Evolutionary conservation across 139 green algal species (phyloP), one percentile per base, ranked within the genome.

Genomic region (Zygnema cylindricum): DNA sequence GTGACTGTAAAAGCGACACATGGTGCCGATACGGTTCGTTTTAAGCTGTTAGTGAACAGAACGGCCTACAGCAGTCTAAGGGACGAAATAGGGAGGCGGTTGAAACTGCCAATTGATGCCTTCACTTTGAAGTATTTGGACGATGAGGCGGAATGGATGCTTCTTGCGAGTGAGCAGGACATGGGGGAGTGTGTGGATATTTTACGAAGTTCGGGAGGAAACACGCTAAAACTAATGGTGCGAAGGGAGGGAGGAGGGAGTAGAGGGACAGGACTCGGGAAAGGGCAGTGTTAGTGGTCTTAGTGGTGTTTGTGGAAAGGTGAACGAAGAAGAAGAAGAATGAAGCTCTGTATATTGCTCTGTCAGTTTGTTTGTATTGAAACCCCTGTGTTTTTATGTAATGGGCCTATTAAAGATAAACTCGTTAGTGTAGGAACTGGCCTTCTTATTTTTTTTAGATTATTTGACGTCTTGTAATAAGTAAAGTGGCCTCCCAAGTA

Each of bases 111-210:
- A 0, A 23, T 38, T 23, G 69, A 39, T 79, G 7, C 25, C 16
- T 38, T 88, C 41, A 69, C 63, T 1, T 39, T 88, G 36, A 89
- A 73, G 79, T 91, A 91, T 32, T 40, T 88, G 36, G 86, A 89
- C 36, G 78, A 91, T 16, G 86, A 88, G 35, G 79, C n/a, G 11
- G 7, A 88, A 77, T 91, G 81, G 78, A 73, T 85, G 54, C 35
- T 91, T 36, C 86, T 91, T 22, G 55, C 78, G 22, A 89, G 42
- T 43, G 55, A 91, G 78, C 78, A 91, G 86, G 86, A 91, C 54
- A 73, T 90, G 81, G 81, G 23, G 0, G 86, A 90, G 81, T 90
- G 86, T 39, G 30, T 90, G 33, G 82, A 90, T 22, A 54, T 90
- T 0, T 41, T 81, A 21, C 33, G 69, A 7, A 43, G 22, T 1